phyloP scores from a whole-genome alignment of 148 eudicot species.

The Simmondsia chinensis region DNA sequence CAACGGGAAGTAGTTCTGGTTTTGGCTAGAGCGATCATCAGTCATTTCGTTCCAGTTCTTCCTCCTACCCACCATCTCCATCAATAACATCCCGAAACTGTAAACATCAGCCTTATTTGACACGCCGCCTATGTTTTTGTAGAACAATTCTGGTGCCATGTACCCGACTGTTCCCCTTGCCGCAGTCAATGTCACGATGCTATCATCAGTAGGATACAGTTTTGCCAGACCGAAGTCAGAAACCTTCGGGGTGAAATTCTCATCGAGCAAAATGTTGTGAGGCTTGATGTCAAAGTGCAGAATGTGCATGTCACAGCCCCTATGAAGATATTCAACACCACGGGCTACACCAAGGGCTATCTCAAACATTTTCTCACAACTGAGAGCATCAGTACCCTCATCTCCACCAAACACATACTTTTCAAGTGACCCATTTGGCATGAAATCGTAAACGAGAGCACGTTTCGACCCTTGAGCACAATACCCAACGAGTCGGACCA shows the following conservation, averaged over 20 bases:
- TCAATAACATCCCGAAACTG: constrained; percentile 1
- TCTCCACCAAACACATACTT: not conserved
- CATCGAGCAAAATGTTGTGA: constrained; percentile 8
- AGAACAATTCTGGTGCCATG: constrained; percentile 3
- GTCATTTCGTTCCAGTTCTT: too few relatives aligned
- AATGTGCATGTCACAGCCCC: constrained; percentile 15
- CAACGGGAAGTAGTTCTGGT: too few relatives aligned
- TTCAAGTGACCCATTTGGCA: constrained; percentile 4
- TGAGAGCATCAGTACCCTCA: too few relatives aligned
- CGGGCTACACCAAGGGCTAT: constrained; percentile 6
- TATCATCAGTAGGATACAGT: not conserved
- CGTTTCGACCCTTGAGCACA: not conserved
- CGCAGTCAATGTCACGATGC: constrained; percentile 1
- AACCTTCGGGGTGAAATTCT: constrained; percentile 5
- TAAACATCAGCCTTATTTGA: constrained; percentile 3
- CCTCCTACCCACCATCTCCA: constrained; percentile 1
- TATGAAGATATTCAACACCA: constrained; percentile 10
- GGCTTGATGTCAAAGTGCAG: constrained; percentile 19
- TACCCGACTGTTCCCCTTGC: constrained; percentile 10
- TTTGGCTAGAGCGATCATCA: too few relatives aligned
- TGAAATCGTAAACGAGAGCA: constrained; percentile 1
- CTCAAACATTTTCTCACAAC: not conserved
- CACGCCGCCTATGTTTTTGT: not conserved
- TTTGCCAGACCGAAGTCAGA: constrained; percentile 12
- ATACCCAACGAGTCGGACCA: not conserved